Base-by-base conservation (phyloP, 2,329 filamentous ascomycete species). In the Coniochaeta sp. region DNA sequence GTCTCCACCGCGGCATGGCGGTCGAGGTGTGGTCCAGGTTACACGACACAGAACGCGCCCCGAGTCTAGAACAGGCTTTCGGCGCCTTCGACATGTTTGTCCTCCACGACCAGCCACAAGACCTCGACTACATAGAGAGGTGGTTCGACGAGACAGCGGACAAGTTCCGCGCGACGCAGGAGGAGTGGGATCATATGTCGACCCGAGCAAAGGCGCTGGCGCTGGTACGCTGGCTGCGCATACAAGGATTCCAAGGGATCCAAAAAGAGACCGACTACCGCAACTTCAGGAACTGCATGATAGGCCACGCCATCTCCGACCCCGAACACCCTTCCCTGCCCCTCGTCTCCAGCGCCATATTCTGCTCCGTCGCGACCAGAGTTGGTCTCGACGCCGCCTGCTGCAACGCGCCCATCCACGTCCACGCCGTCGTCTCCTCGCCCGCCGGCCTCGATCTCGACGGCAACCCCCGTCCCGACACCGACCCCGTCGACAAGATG, bases 71-170 rank as follows among this genome's bases (percentile, higher is more conserved):
- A 70, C 82, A 83, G 61, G 89, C 89, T 1, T 76, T 98, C 17
- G 89, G 87, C 22, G 89, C 89, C 16, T 96, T 96, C 71, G 95
- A 98, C 72, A 82, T 98, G 74, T 98, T 98, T 73, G 85, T 96
- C 54, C 77, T 93, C 31, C 85, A 89, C 64, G 88, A 89, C 59
- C 82, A 85, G 19, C 79, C 81, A 33, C 86, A 88, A n/a, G 91
- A 96, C 69, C 74, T 93, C 58, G 81, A 89, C 60, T 86, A 91
- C 75, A 88, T 89, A 74, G 61, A 81, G 24, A 3, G 24, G 4
- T 31, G 56, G 24, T 44, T 98, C 24, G 87, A 95, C 70, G 71
- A 76, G 1, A 79, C 91, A 38, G 85, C 87, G 2, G 66, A 71
- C 3, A 73, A 76, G 1, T 85, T 97, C 61, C 77, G 77, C 12